Conservation (phyloP, 768 basidiomycete species). For the Mycena alexandri region DNA sequence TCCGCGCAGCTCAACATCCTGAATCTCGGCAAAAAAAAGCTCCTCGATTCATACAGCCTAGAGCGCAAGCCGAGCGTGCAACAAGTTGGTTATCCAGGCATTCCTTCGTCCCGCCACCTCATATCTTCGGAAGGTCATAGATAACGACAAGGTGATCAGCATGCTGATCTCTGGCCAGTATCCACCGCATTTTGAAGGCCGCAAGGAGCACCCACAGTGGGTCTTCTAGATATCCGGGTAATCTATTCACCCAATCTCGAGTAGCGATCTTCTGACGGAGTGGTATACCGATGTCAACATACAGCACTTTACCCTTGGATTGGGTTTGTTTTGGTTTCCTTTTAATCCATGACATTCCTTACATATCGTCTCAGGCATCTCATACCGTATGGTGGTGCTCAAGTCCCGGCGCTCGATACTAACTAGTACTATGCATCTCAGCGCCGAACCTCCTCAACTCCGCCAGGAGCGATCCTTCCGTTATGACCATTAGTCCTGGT, state of each 20-base stretch:
- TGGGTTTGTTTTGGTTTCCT: slow-evolving; percentile 16
- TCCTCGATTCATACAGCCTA: slow-evolving; percentile 35
- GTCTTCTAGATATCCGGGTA: neutral
- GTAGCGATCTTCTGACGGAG: slow-evolving; percentile 37
- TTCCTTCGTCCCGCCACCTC: neutral
- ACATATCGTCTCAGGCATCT: slow-evolving; percentile 30
- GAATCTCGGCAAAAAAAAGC: slow-evolving; percentile 32
- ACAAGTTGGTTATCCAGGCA: slow-evolving; percentile 16
- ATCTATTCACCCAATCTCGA: neutral
- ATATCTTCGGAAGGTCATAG: slow-evolving; percentile 30
- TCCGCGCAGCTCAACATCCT: slow-evolving; percentile 31
- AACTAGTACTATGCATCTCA: slow-evolving; percentile 3
- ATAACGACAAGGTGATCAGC: slow-evolving; percentile 40
- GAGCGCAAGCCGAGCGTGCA: slow-evolving; percentile 39
- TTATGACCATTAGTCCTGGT: slow-evolving; percentile 35
- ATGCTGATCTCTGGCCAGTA: slow-evolving; percentile 39
- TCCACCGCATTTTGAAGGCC: slow-evolving; percentile 33
- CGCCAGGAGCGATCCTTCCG: slow-evolving; percentile 28
- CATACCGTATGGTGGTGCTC: slow-evolving; percentile 30
- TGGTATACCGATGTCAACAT: slow-evolving; percentile 38
- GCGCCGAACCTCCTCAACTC: slow-evolving; percentile 35
- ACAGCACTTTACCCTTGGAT: slow-evolving; percentile 38
- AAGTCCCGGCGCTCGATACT: neutral
- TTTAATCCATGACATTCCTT: neutral
- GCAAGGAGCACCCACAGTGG: slow-evolving; percentile 38